Evolutionary conservation across 2,329 filamentous ascomycete species (phyloP), one percentile per base, ranked within the genome.

Genomic region (Leptographium procerum): DNA sequence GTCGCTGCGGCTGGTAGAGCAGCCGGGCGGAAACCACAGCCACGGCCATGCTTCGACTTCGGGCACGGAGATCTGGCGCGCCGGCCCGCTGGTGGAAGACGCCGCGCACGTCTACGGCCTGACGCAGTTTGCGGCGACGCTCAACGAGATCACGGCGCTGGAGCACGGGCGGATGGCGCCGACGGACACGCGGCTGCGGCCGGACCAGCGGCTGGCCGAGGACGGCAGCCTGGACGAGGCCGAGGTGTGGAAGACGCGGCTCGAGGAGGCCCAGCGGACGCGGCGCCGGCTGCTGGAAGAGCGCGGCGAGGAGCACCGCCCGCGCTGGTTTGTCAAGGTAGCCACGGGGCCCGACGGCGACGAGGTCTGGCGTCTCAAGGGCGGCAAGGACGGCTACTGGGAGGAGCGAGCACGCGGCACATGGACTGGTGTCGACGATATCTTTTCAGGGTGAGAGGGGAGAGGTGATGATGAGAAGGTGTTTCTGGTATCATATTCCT

Each of bases 381-480:
- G 77, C 3, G 90, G 91, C 24, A 91, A 87, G 71, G 90, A 95
- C 22, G 86, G 89, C 10, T 99, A 99, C 72, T 99, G 94, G 94
- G 91, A 96, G 68, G 86, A 89, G 72, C 81, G 92, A 61, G 79
- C 77, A 3, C 81, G 75, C 63, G 85, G 85, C 1, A 76, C 76
- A 58, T 96, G 89, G 89, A 70, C 67, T 4, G 79, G 78, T 6
- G 70, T 82, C 36, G 73, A 77, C 62, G 72, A 80, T 52, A 74
- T 84, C 56, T 84, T 81, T 64, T 65, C 60, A 16, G 64, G 40
- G 11, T 56, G 22, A 34, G 22, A 14, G 2, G 31, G 43, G n/a
- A 14, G 43, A 24, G n/a, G n/a, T 47, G 45, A 11, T n/a, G n/a
- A n/a, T n/a, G n/a, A n/a, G n/a, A n/a, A n/a, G n/a, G n/a, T n/a